Percentiles rank a stretch among this genome's conserved stretches.
These are phyloP conservation scores for Saccharomycopsis phalli DNA, from an alignment of 1,139 yeast genomes.

Conservation along the genomic window DNA sequence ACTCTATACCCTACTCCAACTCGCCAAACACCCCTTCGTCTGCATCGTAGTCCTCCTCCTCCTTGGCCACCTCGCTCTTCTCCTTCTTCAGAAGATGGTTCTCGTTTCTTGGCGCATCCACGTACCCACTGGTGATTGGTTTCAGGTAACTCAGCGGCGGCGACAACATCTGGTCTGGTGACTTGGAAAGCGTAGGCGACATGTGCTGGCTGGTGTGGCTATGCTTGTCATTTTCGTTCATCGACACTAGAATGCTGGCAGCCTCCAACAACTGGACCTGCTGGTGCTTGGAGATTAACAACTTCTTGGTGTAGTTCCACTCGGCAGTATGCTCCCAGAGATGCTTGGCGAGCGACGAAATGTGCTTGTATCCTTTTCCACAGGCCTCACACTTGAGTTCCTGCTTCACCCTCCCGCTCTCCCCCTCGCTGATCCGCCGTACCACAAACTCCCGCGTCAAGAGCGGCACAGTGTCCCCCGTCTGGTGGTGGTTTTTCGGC, in stretches of 20 bases:
- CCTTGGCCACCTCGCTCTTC: neutral
- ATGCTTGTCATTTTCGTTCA: conserved; percentile 43
- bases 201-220: neutral
- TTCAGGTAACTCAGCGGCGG: conserved; percentile 9
- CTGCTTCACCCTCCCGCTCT: conserved; percentile 73
- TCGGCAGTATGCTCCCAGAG: conserved; percentile 88
- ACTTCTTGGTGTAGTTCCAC: conserved; percentile 78
- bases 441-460: conserved; percentile 70
- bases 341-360: conserved; percentile 69
- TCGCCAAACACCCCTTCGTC: conserved; percentile 20
- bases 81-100: conserved; percentile 1
- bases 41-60: conserved; percentile 15
- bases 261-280: conserved; percentile 86
- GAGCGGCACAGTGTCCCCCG: conserved; percentile 37
- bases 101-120: conserved; percentile 11
- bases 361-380: conserved; percentile 84
- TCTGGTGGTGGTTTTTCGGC: neutral
- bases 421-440: conserved; percentile 77
- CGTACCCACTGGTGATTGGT: conserved; percentile 3
- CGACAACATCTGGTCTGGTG: conserved; percentile 3
- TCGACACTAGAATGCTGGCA: conserved; percentile 74
- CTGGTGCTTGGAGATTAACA: conserved; percentile 79
- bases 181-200: neutral
- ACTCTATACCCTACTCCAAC: conserved; percentile 14
- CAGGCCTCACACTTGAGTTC: conserved; percentile 83